phyloP scores from a whole-genome alignment of 2,329 filamentous ascomycete genomes.

The Fusarium heterosporum region DNA sequence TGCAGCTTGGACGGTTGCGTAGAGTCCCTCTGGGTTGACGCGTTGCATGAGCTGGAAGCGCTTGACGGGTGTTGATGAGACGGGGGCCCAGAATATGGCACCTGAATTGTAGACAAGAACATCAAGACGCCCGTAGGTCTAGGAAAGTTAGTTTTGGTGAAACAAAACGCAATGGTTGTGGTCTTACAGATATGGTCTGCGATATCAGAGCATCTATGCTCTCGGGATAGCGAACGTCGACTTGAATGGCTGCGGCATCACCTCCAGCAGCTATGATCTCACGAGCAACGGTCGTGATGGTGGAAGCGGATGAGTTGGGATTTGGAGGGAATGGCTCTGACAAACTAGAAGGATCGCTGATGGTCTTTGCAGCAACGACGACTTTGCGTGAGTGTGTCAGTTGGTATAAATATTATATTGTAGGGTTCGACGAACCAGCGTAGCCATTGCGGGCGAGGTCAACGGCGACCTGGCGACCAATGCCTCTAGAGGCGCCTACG shows the following conservation, averaged over 20 bases:
- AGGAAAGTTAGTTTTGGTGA: not conserved
- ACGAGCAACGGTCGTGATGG: constrained; percentile 81
- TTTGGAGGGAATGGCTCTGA: constrained; percentile 75
- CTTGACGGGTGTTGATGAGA: constrained; percentile 78
- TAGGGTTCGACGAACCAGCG: constrained; percentile 62
- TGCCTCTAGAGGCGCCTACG: constrained; percentile 81
- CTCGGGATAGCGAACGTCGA: constrained; percentile 75
- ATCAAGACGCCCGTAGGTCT: constrained; percentile 73
- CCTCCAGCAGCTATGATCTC: constrained; percentile 77
- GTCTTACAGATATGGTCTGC: constrained; percentile 60
- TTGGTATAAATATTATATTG: not conserved
- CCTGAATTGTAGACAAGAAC: constrained; percentile 85
- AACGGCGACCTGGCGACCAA: constrained; percentile 83
- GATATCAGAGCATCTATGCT: constrained; percentile 71
- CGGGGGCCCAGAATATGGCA: constrained; percentile 85
- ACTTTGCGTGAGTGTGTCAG: constrained; percentile 55
- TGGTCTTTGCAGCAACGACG: constrained; percentile 81
- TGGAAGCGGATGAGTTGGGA: constrained; percentile 79
- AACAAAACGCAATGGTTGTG: not conserved
- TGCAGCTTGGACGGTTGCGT: constrained; percentile 75
- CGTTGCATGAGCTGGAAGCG: constrained; percentile 83
- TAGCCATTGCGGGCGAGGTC: constrained; percentile 79
- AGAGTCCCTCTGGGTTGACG: constrained; percentile 81
- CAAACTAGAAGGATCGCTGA: constrained; percentile 68
- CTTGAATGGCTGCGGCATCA: constrained; percentile 72